Conservation (phyloP, 2,329 filamentous ascomycete species). For the Colletotrichum musae region DNA sequence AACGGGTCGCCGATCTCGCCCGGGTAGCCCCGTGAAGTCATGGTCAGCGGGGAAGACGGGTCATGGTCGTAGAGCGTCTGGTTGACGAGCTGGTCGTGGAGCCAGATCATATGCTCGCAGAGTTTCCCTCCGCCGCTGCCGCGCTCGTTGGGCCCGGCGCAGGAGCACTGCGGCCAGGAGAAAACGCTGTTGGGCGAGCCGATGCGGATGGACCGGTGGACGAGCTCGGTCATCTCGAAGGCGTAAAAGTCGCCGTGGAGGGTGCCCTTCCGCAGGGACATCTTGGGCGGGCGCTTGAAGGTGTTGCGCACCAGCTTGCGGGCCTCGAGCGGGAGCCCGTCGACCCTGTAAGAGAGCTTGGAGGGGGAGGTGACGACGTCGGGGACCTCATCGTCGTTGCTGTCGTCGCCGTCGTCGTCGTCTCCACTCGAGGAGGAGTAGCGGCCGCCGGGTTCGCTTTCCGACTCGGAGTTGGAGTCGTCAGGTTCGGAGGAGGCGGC, state of each 20-base stretch:
- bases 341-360: slow-evolving; percentile 57
- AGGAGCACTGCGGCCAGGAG: slow-evolving; percentile 63
- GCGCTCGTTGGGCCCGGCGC: slow-evolving; percentile 46
- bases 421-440: slow-evolving; percentile 40
- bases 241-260: slow-evolving; percentile 64
- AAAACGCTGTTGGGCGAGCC: slow-evolving; percentile 57
- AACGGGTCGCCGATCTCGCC: slow-evolving; percentile 65
- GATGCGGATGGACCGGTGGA: slow-evolving; percentile 66
- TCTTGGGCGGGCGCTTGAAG: slow-evolving; percentile 63
- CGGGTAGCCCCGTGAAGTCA: slow-evolving; percentile 60
- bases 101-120: slow-evolving; percentile 68
- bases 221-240: slow-evolving; percentile 69
- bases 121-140: slow-evolving; percentile 47
- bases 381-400: slow-evolving; percentile 46
- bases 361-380: slow-evolving; percentile 55
- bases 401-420: slow-evolving; percentile 37
- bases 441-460: slow-evolving; percentile 44
- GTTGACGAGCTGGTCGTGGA: slow-evolving; percentile 67
- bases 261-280: slow-evolving; percentile 66
- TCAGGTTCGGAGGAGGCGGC: slow-evolving; percentile 31
- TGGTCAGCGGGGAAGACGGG: slow-evolving; percentile 54
- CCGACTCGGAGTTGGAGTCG: slow-evolving; percentile 48
- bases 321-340: slow-evolving; percentile 54
- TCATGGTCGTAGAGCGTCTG: slow-evolving; percentile 61
- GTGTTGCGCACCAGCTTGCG: slow-evolving; percentile 59